Percentiles rank a stretch among this genome's conserved stretches.
Evolutionary conservation across 345 rosid species (phyloP).

Genomic region (Eucalyptus victrix): DNA sequence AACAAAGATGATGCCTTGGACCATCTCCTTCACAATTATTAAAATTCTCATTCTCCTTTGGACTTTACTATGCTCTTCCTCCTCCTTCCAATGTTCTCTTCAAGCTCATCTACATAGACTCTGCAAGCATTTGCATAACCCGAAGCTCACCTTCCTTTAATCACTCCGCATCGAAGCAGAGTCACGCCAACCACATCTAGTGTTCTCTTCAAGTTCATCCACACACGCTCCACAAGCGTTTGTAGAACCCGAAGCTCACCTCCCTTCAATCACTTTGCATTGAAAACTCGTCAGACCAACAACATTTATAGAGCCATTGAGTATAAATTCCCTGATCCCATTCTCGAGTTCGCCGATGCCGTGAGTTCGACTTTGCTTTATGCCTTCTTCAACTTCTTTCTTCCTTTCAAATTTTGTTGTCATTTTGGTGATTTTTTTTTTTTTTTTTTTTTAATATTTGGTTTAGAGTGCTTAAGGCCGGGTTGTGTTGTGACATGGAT

Average conservation of each 20-base stretch:
- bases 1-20: background rate
- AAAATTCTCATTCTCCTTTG: background rate
- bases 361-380: slow-evolving; percentile 15
- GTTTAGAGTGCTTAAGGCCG: background rate
- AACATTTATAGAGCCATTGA: slow-evolving; percentile 35
- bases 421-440: background rate
- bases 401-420: background rate
- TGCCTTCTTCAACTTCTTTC: background rate
- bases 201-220: background rate
- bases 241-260: background rate
- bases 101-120: background rate
- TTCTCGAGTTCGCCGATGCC: slow-evolving; percentile 73
- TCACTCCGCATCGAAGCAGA: background rate
- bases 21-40: background rate
- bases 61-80: background rate
- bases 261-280: background rate
- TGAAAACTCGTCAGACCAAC: background rate
- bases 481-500: background rate
- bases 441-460: background rate
- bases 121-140: background rate
- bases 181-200: too few relatives aligned
- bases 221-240: background rate
- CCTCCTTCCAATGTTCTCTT: background rate
- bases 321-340: slow-evolving; percentile 75
- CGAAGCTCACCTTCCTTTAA: background rate